Base-by-base conservation (phyloP, 2,329 filamentous ascomycete species). In the Xylaria sp. region DNA sequence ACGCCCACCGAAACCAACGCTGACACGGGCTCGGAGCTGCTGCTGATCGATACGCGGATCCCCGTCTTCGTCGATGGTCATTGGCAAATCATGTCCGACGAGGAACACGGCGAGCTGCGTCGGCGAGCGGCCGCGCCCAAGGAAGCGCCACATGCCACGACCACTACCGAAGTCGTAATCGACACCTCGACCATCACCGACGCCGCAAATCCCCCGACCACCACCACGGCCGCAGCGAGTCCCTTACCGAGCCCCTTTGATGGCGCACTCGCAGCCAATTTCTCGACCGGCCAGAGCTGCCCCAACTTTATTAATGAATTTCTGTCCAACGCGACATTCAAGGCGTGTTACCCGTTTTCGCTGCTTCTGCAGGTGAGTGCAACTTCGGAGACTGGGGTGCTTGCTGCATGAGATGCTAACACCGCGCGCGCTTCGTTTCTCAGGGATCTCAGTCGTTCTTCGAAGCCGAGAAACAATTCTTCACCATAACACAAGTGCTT, bases 381-480 rank as follows among this genome's bases (percentile, higher is more conserved):
- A 39, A 46, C 32, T 13, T 13, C 2, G 34, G 18, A 45, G 5
- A 4, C 25, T 8, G 23, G n/a, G 12, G 36, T 32, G n/a, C 18
- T n/a, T 15, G 8, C 34, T 50, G 55, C 30, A 57, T 48, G 23
- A 59, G 59, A 68, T 46, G 43, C 61, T 69, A 36, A 70, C 59
- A 4, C 36, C 13, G 39, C 32, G 32, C 41, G 18, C 58, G 39
- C 43, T 61, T n/a, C 36, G 30, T 13, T 30, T 50, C 50, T 23
- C 78, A 97, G 89, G 93, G 92, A 70, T 97, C 95, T 10, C 87
- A 86, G 60, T 89, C 89, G 46, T 97, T 97, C 82, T 98, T 98
- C 83, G 83, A 93, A 64, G 90, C 90, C 20, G 86, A 91, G 69
- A 90, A 88, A 76, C 91, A 92, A 5, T 84, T 91, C 41, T 84